These are phyloP conservation scores for Penicillium sp. DNA, from an alignment of 2,329 filamentous ascomycete genomes.

Conservation along the genomic window DNA sequence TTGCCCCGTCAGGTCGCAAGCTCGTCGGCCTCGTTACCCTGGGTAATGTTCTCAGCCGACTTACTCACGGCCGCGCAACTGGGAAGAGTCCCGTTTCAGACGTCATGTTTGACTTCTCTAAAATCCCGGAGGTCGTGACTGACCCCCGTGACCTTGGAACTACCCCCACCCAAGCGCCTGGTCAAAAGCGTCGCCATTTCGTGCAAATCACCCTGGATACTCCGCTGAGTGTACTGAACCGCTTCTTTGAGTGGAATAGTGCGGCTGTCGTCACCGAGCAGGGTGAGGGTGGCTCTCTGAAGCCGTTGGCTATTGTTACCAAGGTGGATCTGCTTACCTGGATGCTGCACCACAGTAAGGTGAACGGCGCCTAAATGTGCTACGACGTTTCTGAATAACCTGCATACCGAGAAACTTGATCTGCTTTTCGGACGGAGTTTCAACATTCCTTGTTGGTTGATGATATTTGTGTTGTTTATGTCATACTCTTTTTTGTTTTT, in stretches of 20 bases:
- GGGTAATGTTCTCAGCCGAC: constrained; percentile 89
- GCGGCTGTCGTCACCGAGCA: constrained; percentile 91
- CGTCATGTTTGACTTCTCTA: constrained; percentile 96
- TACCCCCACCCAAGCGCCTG: constrained; percentile 28
- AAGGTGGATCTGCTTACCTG: constrained; percentile 95
- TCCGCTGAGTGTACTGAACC: constrained; percentile 77
- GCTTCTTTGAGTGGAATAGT: constrained; percentile 98
- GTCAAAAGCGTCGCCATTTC: constrained; percentile 69
- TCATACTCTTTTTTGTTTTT: not conserved
- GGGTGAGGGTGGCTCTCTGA: constrained; percentile 63
- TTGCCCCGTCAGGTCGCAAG: constrained; percentile 68
- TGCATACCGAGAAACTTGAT: constrained; percentile 16
- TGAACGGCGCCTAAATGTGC: constrained; percentile 17
- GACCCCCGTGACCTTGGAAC: constrained; percentile 71
- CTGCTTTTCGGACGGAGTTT: constrained; percentile 20
- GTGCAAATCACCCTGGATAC: constrained; percentile 95
- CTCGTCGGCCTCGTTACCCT: constrained; percentile 93
- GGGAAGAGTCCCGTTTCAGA: constrained; percentile 75
- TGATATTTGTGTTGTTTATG: no score
- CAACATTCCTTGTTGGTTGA: constrained; percentile 21
- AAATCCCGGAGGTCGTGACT: constrained; percentile 86
- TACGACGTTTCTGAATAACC: constrained; percentile 6
- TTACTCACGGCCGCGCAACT: constrained; percentile 79
- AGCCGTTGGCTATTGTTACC: constrained; percentile 87
- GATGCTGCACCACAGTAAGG: constrained; percentile 71